Conservation (phyloP, 306 rosid genomes). For the Canavalia gladiata region DNA sequence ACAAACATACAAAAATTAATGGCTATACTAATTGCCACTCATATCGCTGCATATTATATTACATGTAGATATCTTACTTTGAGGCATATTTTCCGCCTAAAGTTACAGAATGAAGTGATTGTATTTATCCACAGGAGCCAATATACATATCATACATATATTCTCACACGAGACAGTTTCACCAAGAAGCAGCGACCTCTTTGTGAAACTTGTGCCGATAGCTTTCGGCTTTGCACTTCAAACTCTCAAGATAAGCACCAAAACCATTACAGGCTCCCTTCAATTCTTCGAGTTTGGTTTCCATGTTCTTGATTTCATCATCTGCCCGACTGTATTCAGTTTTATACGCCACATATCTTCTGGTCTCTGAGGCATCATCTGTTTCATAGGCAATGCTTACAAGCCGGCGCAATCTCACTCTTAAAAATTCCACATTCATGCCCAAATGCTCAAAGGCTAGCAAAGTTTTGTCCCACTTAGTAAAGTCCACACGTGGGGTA, state of each 20-base stretch:
- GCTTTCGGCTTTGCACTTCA: slow-evolving; percentile 67
- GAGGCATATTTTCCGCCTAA: slow-evolving; percentile 21
- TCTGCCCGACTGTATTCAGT: slow-evolving; percentile 57
- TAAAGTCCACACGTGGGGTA: slow-evolving; percentile 60
- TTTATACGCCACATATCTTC: slow-evolving; percentile 55
- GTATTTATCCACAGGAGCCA: neutral
- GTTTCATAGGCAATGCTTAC: slow-evolving; percentile 67
- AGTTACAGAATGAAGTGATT: neutral
- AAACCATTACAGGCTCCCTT: slow-evolving; percentile 72
- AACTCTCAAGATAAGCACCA: slow-evolving; percentile 65
- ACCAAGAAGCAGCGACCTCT: slow-evolving; percentile 75
- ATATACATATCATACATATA: neutral
- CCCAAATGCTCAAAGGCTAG: slow-evolving; percentile 75
- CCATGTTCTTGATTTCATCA: slow-evolving; percentile 67
- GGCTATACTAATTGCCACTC: slow-evolving; percentile 22
- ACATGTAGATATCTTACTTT: slow-evolving; percentile 14
- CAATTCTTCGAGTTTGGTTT: slow-evolving; percentile 73
- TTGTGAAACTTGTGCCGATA: slow-evolving; percentile 59
- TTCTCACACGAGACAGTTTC: slow-evolving; percentile 32
- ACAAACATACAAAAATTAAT: slow-evolving; percentile 13
- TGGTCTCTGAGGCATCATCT: slow-evolving; percentile 54
- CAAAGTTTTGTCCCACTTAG: slow-evolving; percentile 77
- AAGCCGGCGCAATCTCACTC: slow-evolving; percentile 59
- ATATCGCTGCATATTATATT: slow-evolving; percentile 18
- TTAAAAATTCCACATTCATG: slow-evolving; percentile 82